Evolutionary conservation across 2,329 filamentous ascomycete genomes (phyloP), one percentile per base, ranked within the genome.

Genomic region (Didymella pinodella): DNA sequence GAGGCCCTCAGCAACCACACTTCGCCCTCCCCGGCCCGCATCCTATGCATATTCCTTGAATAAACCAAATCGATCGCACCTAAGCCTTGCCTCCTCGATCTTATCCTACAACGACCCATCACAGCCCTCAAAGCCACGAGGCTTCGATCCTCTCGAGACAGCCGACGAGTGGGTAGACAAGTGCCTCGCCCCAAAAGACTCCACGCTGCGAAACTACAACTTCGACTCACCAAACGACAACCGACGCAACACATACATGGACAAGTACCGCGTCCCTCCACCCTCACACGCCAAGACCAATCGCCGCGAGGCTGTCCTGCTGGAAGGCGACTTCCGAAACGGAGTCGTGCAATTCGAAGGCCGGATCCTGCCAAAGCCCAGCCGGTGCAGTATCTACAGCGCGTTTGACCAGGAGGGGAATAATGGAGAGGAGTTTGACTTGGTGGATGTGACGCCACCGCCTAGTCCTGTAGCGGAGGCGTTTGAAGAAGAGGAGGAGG

Each of bases 301-400:
- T 3, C 7, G 7, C 7, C 25, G 32, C 16, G 43, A 48, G 48
- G 51, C 41, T 28, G 14, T 44, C 6, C 22, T 43, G 10, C 12
- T 43, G 0, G 41, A 44, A 8, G 41, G 41, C 14, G 25, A 44
- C 16, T n/a, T 44, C 3, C 41, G 41, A 1, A n/a, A 44, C 7
- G 16, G 16, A 4, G 6, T 34, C 7, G 25, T 32, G 25, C 14
- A 26, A 6, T 29, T 14, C 22, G 10, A 32, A 12, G 53, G 38
- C 8, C 7, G 11, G 14, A 3, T 48, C 32, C 31, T 58, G 31
- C 49, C 55, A 14, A 49, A 40, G 36, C 55, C 55, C 0, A 54
- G 55, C 7, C 45, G 55, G 14, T 25, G 22, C 3, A 58, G 55
- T 28, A 49, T 58, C 8, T 58, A 54, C 14, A 36, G 20, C n/a